A percentile compares a stretch with the other conserved stretches of the same genome.
phyloP scores from a whole-genome alignment of 148 eudicot species.

The Euryodendron excelsum region DNA sequence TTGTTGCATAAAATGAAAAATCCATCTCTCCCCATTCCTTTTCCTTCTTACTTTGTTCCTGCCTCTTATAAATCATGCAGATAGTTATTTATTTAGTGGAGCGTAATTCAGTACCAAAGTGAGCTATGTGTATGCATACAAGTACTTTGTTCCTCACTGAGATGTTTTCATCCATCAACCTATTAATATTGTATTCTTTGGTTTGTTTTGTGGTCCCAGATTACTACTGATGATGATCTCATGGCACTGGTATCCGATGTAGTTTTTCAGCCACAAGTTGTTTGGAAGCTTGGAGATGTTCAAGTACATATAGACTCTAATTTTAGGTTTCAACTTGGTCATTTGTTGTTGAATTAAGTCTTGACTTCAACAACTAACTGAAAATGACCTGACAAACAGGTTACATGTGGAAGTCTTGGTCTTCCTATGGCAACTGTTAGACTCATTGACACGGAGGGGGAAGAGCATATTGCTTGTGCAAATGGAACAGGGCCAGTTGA shows the following conservation, averaged over 20 bases:
- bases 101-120: too few species aligned
- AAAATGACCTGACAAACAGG: slow-evolving; percentile 34
- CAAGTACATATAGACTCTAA: slow-evolving; percentile 45
- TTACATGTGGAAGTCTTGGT: slow-evolving; percentile 87
- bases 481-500: slow-evolving; percentile 94
- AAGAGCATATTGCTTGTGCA: slow-evolving; percentile 68
- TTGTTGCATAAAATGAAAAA: too few species aligned
- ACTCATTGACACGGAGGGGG: slow-evolving; percentile 65
- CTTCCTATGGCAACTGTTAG: slow-evolving; percentile 89
- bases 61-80: too few species aligned
- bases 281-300: slow-evolving; percentile 83
- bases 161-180: too few species aligned
- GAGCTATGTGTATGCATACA: too few species aligned
- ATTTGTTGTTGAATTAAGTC: background rate
- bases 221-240: slow-evolving; percentile 77
- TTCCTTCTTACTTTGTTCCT: too few species aligned
- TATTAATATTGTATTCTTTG: too few species aligned
- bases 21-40: too few species aligned
- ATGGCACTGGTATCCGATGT: slow-evolving; percentile 81
- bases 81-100: too few species aligned
- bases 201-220: slow-evolving; percentile 35
- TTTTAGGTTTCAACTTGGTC: background rate
- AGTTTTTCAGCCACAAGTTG: slow-evolving; percentile 80
- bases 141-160: too few species aligned
- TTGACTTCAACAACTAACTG: background rate